phyloP scores from a whole-genome alignment of 2,329 filamentous ascomycete genomes.

The Xylariaceae sp. region DNA sequence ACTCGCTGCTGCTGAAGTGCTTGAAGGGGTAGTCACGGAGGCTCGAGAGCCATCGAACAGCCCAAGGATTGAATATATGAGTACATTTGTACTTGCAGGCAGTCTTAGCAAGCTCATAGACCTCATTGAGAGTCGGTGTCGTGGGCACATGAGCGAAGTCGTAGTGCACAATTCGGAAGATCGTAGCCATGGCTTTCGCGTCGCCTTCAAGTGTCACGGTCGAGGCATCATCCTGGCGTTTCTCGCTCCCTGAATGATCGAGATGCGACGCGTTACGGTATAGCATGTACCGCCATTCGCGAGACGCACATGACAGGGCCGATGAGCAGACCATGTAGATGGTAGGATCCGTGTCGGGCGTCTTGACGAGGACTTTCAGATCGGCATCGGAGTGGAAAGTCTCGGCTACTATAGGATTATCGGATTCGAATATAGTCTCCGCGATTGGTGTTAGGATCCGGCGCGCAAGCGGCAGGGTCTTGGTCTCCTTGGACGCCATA shows the following conservation, averaged over 20 bases:
- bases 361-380: slow-evolving; percentile 6
- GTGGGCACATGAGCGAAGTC: slow-evolving; percentile 21
- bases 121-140: slow-evolving; percentile 16
- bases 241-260: background rate
- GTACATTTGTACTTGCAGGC: slow-evolving; percentile 22
- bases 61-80: slow-evolving; percentile 27
- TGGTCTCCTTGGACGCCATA: background rate
- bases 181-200: slow-evolving; percentile 15
- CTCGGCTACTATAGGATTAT: background rate
- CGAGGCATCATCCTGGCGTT: background rate
- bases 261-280: slow-evolving; percentile 4
- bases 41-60: slow-evolving; percentile 16
- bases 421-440: background rate
- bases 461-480: background rate
- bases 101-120: slow-evolving; percentile 22
- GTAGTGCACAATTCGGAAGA: slow-evolving; percentile 27
- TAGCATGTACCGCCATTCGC: slow-evolving; percentile 21
- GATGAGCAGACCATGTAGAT: slow-evolving; percentile 20
- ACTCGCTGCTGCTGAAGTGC: slow-evolving; percentile 10
- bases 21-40: slow-evolving; percentile 8
- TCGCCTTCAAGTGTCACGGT: slow-evolving; percentile 19
- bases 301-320: slow-evolving; percentile 20
- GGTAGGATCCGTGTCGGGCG: background rate
- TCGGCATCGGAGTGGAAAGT: slow-evolving; percentile 12
- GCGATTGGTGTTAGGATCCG: slow-evolving; percentile 6